Base-by-base conservation (phyloP, 2,329 filamentous ascomycete genomes). In the Emergomyces pasteurianus region DNA sequence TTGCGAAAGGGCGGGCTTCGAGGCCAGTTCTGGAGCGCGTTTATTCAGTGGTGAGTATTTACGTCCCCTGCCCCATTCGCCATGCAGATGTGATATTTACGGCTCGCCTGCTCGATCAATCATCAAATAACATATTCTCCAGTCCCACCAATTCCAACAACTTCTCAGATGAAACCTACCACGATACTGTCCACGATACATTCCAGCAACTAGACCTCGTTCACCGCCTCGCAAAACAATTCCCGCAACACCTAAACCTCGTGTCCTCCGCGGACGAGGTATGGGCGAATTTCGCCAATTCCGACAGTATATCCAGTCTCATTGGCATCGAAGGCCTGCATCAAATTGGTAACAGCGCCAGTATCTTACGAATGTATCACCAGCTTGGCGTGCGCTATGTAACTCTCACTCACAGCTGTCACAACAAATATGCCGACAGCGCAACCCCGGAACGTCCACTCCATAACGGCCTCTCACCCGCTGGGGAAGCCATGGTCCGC, bases 11-110 rank as follows among this genome's bases (percentile, higher is more conserved):
- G 92, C 1, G 79, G 81, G 66, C 84, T 87, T 8, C 58, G 58
- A 46, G 92, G 91, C 60, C 86, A 89, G n/a, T 96, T 96, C 72
- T 96, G 92, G 92, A 92, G 87, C 70, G 90, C 94, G 10, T 97
- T 81, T 68, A 84, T 88, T 47, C 12, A 84, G 92, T 68, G 84
- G 83, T 54, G 81, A 81, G 4, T 63, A 43, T 18, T 34, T 3
- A n/a, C n/a, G n/a, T n/a, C n/a, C n/a, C n/a, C 4, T 6, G 23
- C 3, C 4, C 14, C n/a, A n/a, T 1, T 21, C 42, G 18, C 40
- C 3, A 16, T 43, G 14, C 18, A 18, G 18, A n/a, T 2, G 18
- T 23, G 21, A 12, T 42, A 42, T 40, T 14, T 40, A 18, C 4
- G n/a, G n/a, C n/a, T n/a, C n/a, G n/a, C n/a, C n/a, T n/a, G n/a